phyloP scores from a whole-genome alignment of 1,139 yeast genomes.

The Yamadazyma aaseri region DNA sequence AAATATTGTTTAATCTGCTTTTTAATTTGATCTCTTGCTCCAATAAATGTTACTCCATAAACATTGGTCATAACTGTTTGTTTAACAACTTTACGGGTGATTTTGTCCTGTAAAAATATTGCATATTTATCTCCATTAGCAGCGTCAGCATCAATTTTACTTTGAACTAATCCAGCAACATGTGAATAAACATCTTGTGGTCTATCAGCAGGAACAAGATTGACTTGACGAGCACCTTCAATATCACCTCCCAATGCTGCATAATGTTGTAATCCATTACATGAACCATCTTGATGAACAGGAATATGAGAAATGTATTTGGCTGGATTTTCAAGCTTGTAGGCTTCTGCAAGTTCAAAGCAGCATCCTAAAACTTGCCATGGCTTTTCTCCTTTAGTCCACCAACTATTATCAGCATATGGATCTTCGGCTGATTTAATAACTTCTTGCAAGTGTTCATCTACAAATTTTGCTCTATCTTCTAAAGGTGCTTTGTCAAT shows the following conservation, averaged over 20 bases:
- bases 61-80: constrained; percentile 99
- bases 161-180: constrained; percentile 73
- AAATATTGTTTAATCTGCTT: constrained; percentile 55
- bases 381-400: constrained; percentile 88
- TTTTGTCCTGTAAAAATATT: constrained; percentile 52
- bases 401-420: constrained; percentile 60
- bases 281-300: constrained; percentile 96
- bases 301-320: constrained; percentile 79
- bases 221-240: constrained; percentile 93
- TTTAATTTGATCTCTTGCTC: constrained; percentile 86
- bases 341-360: constrained; percentile 74
- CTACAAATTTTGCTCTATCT: constrained; percentile 73
- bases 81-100: constrained; percentile 85
- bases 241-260: constrained; percentile 97
- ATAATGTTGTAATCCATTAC: constrained; percentile 96
- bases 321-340: constrained; percentile 69
- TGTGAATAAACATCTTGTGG: constrained; percentile 91
- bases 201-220: constrained; percentile 72
- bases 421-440: constrained; percentile 74
- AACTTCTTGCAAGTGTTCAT: constrained; percentile 62
- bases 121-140: constrained; percentile 56
- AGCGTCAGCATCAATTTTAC: constrained; percentile 60
- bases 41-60: constrained; percentile 93
- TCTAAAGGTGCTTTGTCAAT: constrained; percentile 78
- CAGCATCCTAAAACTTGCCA: constrained; percentile 94